Percentiles rank a stretch among this genome's conserved stretches.
phyloP scores from a whole-genome alignment of 768 basidiomycete species.

The Jaapia argillacea region DNA sequence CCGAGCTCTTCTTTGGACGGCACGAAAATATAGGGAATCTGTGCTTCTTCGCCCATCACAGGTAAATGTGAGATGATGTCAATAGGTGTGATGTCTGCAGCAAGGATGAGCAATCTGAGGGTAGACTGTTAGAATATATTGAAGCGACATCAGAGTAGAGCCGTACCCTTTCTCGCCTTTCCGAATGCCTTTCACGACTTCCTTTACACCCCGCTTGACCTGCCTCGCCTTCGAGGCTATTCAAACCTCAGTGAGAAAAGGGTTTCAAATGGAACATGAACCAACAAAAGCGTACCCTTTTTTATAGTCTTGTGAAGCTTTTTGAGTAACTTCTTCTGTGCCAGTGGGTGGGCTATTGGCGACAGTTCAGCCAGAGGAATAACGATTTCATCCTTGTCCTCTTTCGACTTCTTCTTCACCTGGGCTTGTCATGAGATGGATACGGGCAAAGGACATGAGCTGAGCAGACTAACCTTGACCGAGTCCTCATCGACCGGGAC shows the following conservation, averaged over 20 bases:
- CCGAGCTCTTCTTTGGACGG: slow-evolving; percentile 93
- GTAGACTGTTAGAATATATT: background rate
- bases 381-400: slow-evolving; percentile 53
- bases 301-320: slow-evolving; percentile 94
- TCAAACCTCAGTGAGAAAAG: slow-evolving; percentile 4
- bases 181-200: slow-evolving; percentile 93
- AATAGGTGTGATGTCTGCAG: slow-evolving; percentile 95
- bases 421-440: slow-evolving; percentile 16
- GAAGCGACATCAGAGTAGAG: slow-evolving; percentile 4
- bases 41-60: slow-evolving; percentile 86
- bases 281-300: slow-evolving; percentile 45
- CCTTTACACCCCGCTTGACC: slow-evolving; percentile 96
- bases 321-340: slow-evolving; percentile 87
- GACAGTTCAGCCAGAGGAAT: slow-evolving; percentile 78
- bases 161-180: slow-evolving; percentile 95
- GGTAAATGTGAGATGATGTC: slow-evolving; percentile 98
- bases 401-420: slow-evolving; percentile 50
- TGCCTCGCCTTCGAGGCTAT: slow-evolving; percentile 89
- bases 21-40: slow-evolving; percentile 85
- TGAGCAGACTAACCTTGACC: slow-evolving; percentile 19
- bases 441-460: slow-evolving; percentile 12
- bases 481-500: slow-evolving; percentile 21
- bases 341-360: slow-evolving; percentile 90
- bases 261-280: background rate
- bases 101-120: slow-evolving; percentile 75